A percentile compares a stretch with the other conserved stretches of the same genome.
Evolutionary conservation across 1,139 yeast genomes (phyloP).

Genomic region (Hemisphaericaspora xylofermentans): DNA sequence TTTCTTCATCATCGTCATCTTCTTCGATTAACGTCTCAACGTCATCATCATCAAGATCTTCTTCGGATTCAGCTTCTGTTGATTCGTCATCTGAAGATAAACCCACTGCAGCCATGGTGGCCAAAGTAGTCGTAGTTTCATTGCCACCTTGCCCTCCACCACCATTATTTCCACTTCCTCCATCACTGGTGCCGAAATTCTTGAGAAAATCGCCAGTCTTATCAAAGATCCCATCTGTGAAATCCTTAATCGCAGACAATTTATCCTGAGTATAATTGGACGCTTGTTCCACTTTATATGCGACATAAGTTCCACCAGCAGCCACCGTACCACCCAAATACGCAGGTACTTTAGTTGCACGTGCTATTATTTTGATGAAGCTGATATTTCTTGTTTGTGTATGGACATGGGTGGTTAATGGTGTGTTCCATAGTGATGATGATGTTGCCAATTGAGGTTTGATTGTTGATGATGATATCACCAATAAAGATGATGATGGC

Average conservation of each 20-base stretch:
- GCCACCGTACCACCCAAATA: slow-evolving; percentile 89
- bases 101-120: slow-evolving; percentile 50
- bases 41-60: slow-evolving; percentile 24
- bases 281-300: slow-evolving; percentile 89
- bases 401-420: no score
- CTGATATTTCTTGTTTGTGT: slow-evolving; percentile 31
- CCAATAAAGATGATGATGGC: not conserved
- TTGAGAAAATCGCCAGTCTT: slow-evolving; percentile 45
- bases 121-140: slow-evolving; percentile 39
- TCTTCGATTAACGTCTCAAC: slow-evolving; percentile 33
- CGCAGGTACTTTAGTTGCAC: slow-evolving; percentile 62
- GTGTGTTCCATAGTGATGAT: not conserved
- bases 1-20: slow-evolving; percentile 38
- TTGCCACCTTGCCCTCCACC: slow-evolving; percentile 31
- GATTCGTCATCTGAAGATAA: slow-evolving; percentile 33
- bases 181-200: slow-evolving; percentile 16
- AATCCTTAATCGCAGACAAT: slow-evolving; percentile 58
- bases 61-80: slow-evolving; percentile 13
- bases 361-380: slow-evolving; percentile 48
- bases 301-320: slow-evolving; percentile 91
- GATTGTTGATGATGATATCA: not conserved
- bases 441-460: not conserved
- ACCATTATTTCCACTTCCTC: slow-evolving; percentile 20
- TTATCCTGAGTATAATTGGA: slow-evolving; percentile 67
- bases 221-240: slow-evolving; percentile 48